Conservation (phyloP, 495 filamentous ascomycete species). For the Alectoria sarmentosa region DNA sequence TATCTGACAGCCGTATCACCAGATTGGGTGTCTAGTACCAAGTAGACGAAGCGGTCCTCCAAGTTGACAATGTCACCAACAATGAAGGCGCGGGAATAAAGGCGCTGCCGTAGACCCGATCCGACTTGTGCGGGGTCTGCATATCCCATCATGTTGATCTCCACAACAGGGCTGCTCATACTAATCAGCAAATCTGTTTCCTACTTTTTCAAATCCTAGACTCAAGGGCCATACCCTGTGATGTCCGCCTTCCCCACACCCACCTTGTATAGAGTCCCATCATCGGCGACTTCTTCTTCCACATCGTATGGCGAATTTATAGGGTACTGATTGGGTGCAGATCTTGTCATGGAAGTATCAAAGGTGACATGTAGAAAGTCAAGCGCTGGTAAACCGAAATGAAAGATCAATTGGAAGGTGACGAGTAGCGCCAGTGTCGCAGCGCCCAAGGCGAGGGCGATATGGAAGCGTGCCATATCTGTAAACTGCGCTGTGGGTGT, state of each 20-base stretch:
- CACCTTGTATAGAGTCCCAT: constrained; percentile 60
- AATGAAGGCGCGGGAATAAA: constrained; percentile 90
- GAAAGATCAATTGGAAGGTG: constrained; percentile 29
- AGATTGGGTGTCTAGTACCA: constrained; percentile 81
- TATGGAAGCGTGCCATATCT: constrained; percentile 25
- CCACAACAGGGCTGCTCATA: constrained; percentile 58
- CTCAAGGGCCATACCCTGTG: constrained; percentile 59
- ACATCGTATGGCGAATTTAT: constrained; percentile 10
- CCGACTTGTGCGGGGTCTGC: constrained; percentile 82
- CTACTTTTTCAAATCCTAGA: constrained; percentile 24
- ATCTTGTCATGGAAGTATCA: not conserved
- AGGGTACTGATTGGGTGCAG: constrained; percentile 11
- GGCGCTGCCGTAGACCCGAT: constrained; percentile 77
- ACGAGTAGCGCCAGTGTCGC: constrained; percentile 25
- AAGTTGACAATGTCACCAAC: constrained; percentile 60
- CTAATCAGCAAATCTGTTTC: constrained; percentile 32
- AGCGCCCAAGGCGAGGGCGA: constrained; percentile 25
- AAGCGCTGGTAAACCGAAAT: constrained; percentile 27
- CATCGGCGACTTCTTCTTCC: constrained; percentile 6
- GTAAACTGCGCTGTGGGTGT: constrained; percentile 5
- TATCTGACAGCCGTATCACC: constrained; percentile 88
- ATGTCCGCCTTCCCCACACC: constrained; percentile 94
- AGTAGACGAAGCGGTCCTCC: constrained; percentile 72
- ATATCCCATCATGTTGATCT: constrained; percentile 90
- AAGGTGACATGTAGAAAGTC: constrained; percentile 19